Conservation (phyloP, 1,284 basidiomycete genomes). For the Ceratobasidium sp. region DNA sequence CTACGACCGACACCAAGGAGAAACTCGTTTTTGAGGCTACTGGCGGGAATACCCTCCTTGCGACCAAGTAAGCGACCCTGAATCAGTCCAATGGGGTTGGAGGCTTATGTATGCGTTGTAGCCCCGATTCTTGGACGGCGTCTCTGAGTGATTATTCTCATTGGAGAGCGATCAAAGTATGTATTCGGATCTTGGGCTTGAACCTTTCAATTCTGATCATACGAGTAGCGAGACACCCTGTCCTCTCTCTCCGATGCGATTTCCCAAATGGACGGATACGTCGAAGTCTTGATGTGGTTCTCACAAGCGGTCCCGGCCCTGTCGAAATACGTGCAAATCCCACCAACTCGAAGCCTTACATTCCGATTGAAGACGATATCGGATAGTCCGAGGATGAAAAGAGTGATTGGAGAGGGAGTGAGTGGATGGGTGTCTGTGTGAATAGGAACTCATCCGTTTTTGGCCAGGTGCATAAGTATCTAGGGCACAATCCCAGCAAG, state of each 20-base stretch:
- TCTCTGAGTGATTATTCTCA: neutral
- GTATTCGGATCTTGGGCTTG: neutral
- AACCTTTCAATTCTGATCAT: neutral
- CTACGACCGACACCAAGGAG: neutral
- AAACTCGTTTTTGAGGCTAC: constrained; percentile 8
- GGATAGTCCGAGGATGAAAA: neutral
- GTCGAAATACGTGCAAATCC: constrained; percentile 10
- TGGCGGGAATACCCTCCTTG: constrained; percentile 9
- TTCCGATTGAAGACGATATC: neutral
- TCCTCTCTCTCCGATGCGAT: constrained; percentile 4
- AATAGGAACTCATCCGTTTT: neutral
- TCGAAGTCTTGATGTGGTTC: constrained; percentile 13
- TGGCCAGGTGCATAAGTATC: constrained; percentile 3
- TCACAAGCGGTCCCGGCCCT: constrained; percentile 8
- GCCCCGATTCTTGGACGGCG: neutral
- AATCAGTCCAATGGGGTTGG: neutral
- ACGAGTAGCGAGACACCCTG: constrained; percentile 1
- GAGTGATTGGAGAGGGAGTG: neutral
- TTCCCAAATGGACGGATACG: constrained; percentile 4
- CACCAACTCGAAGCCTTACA: neutral
- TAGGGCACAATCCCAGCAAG: neutral
- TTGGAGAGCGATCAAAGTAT: constrained; percentile 9
- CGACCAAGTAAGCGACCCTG: neutral
- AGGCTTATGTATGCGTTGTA: neutral
- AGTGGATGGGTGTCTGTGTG: neutral